Evolutionary conservation across 1,139 yeast species (phyloP).

Genomic region (Saccharomyces hybrid): DNA sequence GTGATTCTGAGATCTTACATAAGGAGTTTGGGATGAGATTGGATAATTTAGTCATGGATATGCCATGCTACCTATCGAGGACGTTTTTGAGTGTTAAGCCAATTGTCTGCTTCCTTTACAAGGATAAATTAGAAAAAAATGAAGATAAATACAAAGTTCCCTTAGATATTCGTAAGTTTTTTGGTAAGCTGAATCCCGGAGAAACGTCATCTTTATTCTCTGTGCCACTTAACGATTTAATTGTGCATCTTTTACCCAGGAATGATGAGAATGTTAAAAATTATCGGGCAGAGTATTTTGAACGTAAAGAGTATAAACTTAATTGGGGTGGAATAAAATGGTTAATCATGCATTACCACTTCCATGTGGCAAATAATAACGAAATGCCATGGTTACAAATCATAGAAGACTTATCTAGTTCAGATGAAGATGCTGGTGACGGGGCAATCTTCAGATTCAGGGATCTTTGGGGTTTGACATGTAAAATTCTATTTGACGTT

Average conservation of each 20-base stretch:
- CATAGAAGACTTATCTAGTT: conserved; percentile 46
- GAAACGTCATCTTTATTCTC: conserved; percentile 64
- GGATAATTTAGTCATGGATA: conserved; percentile 20
- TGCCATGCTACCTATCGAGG: conserved; percentile 73
- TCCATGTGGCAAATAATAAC: conserved; percentile 46
- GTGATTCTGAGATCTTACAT: conserved; percentile 40
- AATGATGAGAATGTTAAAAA: conserved; percentile 10
- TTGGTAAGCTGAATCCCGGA: conserved; percentile 52
- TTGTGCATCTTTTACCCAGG: conserved; percentile 28
- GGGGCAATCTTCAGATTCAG: conserved; percentile 33
- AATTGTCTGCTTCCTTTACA: conserved; percentile 57
- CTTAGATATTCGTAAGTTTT: conserved; percentile 18
- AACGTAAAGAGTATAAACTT: conserved; percentile 29
- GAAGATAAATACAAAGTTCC: conserved; percentile 33
- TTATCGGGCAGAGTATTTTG: conserved; percentile 30
- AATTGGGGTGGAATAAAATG: conserved; percentile 69
- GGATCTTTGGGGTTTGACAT: conserved; percentile 90
- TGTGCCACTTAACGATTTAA: conserved; percentile 57
- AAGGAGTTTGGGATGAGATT: conserved; percentile 44
- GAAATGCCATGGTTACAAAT: conserved; percentile 60
- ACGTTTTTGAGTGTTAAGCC: conserved; percentile 81
- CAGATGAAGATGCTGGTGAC: conserved; percentile 44
- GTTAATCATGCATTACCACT: conserved; percentile 54
- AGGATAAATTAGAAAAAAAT: conserved; percentile 29
- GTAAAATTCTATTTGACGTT: conserved; percentile 72